Percentiles rank a stretch among this genome's conserved stretches.
Evolutionary conservation across 805 yeast species (phyloP).

Genomic region (Lipomyces kockii): DNA sequence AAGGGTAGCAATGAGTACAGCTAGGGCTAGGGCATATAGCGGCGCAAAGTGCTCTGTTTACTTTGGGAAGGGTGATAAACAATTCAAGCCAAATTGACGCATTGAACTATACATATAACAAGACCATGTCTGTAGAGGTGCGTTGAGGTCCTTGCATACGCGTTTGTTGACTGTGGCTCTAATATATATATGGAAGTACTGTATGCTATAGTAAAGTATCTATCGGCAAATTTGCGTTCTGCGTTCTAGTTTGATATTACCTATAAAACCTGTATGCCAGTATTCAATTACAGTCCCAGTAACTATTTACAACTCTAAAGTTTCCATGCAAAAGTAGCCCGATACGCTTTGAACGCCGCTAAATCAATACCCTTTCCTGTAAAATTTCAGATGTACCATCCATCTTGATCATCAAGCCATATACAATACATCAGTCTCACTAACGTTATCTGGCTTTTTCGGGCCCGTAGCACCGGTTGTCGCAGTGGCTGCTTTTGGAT

Average conservation of each 20-base stretch:
- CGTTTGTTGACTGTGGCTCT: too few relatives aligned
- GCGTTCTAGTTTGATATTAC: too few relatives aligned
- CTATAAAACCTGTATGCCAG: too few relatives aligned
- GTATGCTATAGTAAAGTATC: neutral
- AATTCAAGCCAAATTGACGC: too few relatives aligned
- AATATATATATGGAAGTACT: too few relatives aligned
- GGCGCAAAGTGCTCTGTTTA: neutral
- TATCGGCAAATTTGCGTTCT: too few relatives aligned
- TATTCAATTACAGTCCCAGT: neutral
- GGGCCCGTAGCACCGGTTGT: slow-evolving; percentile 9
- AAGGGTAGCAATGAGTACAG: too few relatives aligned
- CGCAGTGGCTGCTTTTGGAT: slow-evolving; percentile 10
- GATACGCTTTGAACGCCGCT: neutral
- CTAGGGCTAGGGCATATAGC: neutral
- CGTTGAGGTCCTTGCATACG: too few relatives aligned
- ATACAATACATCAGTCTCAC: slow-evolving; percentile 1
- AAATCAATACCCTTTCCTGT: neutral
- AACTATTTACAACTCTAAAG: neutral
- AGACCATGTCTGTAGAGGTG: too few relatives aligned
- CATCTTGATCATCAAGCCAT: neutral
- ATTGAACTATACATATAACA: too few relatives aligned
- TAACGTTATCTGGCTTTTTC: slow-evolving; percentile 3
- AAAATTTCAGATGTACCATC: neutral
- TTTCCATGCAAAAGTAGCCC: neutral
- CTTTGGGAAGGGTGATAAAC: too few relatives aligned